Conservation (phyloP, 2,329 filamentous ascomycete species). For the Paraconiothyrium brasiliense region DNA sequence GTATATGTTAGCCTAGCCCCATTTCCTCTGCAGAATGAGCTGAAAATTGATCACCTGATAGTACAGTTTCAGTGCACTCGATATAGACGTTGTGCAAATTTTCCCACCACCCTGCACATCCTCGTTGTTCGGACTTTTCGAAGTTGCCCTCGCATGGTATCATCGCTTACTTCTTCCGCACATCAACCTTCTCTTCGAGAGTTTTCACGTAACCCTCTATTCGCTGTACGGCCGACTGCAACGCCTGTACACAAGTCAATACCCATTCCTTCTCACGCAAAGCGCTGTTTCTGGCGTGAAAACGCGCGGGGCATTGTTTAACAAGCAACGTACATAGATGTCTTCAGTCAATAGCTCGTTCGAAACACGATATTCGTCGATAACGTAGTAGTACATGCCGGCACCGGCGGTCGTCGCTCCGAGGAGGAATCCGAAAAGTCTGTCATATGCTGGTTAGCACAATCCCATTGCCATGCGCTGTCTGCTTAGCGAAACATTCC, state of each 20-base stretch:
- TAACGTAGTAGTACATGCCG: constrained; percentile 88
- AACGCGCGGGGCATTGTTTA: neutral
- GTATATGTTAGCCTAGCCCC: constrained; percentile 12
- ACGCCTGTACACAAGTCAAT: constrained; percentile 61
- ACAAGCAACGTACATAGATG: constrained; percentile 79
- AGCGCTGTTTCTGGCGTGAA: neutral
- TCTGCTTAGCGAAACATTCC: neutral
- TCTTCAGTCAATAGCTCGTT: constrained; percentile 95
- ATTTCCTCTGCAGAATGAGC: neutral
- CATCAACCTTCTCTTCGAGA: constrained; percentile 81
- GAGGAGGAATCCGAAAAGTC: constrained; percentile 90
- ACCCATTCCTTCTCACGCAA: neutral
- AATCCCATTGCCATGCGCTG: neutral
- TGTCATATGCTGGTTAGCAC: constrained; percentile 49
- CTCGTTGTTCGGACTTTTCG: neutral
- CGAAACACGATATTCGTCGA: constrained; percentile 91
- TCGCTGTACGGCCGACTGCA: constrained; percentile 87
- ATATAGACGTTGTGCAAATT: neutral
- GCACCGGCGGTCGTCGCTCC: constrained; percentile 81
- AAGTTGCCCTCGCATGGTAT: neutral
- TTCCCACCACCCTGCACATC: neutral
- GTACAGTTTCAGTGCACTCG: neutral
- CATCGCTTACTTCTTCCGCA: constrained; percentile 34
- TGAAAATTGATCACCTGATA: constrained; percentile 1
- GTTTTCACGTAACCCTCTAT: constrained; percentile 84